These are phyloP conservation scores for Candida caryicola DNA, from an alignment of 805 yeast genomes.

Conservation along the genomic window DNA sequence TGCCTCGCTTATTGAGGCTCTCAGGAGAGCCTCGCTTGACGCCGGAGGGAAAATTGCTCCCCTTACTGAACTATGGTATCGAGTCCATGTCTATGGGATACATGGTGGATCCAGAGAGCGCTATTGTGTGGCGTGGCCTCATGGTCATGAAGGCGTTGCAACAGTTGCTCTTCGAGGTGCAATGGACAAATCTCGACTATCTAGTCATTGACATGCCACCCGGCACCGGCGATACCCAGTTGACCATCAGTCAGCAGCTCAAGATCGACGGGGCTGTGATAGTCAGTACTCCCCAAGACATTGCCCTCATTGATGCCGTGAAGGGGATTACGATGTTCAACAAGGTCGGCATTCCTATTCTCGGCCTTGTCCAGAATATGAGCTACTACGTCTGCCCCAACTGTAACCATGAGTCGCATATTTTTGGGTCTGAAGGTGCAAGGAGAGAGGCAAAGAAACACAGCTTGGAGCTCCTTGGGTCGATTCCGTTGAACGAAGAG, in stretches of 20 bases:
- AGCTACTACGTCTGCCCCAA: conserved; percentile 73
- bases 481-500: conserved; percentile 61
- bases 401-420: conserved; percentile 68
- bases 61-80: conserved; percentile 69
- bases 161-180: conserved; percentile 78
- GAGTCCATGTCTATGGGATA: conserved; percentile 91
- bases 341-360: conserved; percentile 65
- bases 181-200: conserved; percentile 67
- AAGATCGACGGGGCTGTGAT: conserved; percentile 75
- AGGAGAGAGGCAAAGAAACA: conserved; percentile 48
- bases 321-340: conserved; percentile 78
- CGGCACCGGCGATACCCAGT: conserved; percentile 86
- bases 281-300: conserved; percentile 84
- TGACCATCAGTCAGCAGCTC: conserved; percentile 78
- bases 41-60: conserved; percentile 53
- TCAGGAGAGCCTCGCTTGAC: conserved; percentile 66
- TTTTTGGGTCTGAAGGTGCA: conserved; percentile 68
- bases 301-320: conserved; percentile 75
- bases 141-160: conserved; percentile 86
- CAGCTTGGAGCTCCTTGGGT: conserved; percentile 54
- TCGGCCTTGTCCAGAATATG: conserved; percentile 84
- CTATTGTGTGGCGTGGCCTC: conserved; percentile 82
- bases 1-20: conserved; percentile 70
- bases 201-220: conserved; percentile 86
- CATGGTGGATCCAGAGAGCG: conserved; percentile 60